phyloP scores from a whole-genome alignment of 2,329 filamentous ascomycete species.

The Colletotrichum eleusines region DNA sequence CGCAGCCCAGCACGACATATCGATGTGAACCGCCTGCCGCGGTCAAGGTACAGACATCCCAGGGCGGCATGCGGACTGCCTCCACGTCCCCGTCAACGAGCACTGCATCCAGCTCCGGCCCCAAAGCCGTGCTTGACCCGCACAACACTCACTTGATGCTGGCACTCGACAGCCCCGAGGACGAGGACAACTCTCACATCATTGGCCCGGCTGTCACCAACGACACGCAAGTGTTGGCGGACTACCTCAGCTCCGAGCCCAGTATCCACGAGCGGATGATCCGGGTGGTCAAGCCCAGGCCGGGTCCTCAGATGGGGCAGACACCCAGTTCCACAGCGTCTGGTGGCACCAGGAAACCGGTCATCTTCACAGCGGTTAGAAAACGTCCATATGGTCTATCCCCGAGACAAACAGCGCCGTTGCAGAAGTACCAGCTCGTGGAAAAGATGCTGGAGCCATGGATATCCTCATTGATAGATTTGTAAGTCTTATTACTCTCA shows the following conservation, averaged over 20 bases:
- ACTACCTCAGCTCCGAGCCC: conserved; percentile 60
- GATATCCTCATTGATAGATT: conserved; percentile 61
- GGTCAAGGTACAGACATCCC: conserved; percentile 4
- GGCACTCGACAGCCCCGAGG: conserved; percentile 48
- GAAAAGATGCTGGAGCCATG: conserved; percentile 71
- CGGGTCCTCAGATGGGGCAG: conserved; percentile 22
- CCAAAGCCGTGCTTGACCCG: conserved; percentile 26
- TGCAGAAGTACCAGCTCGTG: conserved; percentile 65
- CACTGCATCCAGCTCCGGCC: conserved; percentile 29
- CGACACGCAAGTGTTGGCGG: conserved; percentile 71
- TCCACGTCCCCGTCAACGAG: conserved; percentile 25
- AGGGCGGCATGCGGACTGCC: conserved; percentile 11
- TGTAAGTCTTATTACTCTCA: conserved; percentile 50
- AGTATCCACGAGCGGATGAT: conserved; percentile 47
- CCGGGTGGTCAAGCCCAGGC: conserved; percentile 41
- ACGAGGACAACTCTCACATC: conserved; percentile 63
- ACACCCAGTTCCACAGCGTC: conserved; percentile 25
- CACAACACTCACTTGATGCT: conserved; percentile 45
- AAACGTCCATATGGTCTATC: conserved; percentile 59
- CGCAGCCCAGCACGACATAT: conserved; percentile 23
- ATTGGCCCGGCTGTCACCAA: conserved; percentile 70
- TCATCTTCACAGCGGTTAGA: conserved; percentile 61
- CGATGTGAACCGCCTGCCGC: conserved; percentile 31
- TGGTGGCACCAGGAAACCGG: conserved; percentile 46
- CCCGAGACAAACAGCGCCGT: conserved; percentile 53